These are phyloP conservation scores for Zoysia matrella DNA, from an alignment of 202 grass and related monocot species.

Conservation along the genomic window DNA sequence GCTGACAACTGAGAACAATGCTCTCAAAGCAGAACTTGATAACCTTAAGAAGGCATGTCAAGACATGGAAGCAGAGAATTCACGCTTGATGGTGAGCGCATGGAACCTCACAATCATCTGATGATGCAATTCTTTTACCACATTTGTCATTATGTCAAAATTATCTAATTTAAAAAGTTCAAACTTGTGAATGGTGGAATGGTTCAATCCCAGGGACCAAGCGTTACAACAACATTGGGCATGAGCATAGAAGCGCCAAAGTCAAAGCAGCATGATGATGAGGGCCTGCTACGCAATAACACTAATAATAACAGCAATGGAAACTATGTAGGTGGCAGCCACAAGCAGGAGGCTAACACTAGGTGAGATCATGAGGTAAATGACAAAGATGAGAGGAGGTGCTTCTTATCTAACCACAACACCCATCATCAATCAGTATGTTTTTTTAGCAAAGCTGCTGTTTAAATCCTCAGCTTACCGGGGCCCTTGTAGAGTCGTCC, in stretches of 20 bases:
- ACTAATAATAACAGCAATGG: conserved; percentile 60
- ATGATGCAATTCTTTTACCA: background rate
- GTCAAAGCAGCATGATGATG: conserved; percentile 35
- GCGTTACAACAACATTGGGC: conserved; percentile 69
- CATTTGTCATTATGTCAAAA: background rate
- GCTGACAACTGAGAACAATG: conserved; percentile 71
- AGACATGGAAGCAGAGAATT: conserved; percentile 77
- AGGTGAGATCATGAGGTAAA: conserved; percentile 51
- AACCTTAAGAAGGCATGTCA: conserved; percentile 77
- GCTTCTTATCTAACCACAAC: conserved; percentile 73
- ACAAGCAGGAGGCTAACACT: conserved; percentile 61
- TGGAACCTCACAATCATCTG: background rate
- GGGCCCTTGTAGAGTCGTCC: conserved; percentile 64
- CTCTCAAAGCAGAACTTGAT: conserved; percentile 72
- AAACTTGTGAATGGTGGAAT: conserved; percentile 43
- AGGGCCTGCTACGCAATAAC: conserved; percentile 54
- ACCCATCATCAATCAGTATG: conserved; percentile 66
- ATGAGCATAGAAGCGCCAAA: conserved; percentile 60
- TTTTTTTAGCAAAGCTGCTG: conserved; percentile 59
- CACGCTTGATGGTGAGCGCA: conserved; percentile 67
- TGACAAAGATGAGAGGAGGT: conserved; percentile 72
- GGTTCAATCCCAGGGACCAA: conserved; percentile 49
- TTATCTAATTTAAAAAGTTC: background rate
- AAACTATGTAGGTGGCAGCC: conserved; percentile 41
- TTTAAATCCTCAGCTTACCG: conserved; percentile 58